Percentiles rank a stretch among this genome's conserved stretches.
These are phyloP conservation scores for Candida neerlandica DNA, from an alignment of 1,139 yeast species.

Conservation along the genomic window DNA sequence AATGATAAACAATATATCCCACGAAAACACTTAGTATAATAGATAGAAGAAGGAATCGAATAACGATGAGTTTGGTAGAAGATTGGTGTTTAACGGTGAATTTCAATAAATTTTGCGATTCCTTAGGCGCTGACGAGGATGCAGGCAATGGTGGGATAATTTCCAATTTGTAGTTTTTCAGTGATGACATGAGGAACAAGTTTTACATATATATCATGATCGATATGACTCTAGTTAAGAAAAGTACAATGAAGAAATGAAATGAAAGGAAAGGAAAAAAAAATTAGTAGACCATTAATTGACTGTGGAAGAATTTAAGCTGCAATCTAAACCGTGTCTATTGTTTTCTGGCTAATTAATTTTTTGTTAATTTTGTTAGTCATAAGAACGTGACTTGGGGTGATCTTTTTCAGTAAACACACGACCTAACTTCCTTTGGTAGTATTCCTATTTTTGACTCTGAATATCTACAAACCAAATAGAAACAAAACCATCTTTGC, in stretches of 20 bases:
- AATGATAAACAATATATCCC: conserved; percentile 3
- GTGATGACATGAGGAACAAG: conserved; percentile 28
- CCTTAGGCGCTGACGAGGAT: conserved; percentile 5
- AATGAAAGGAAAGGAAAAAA: not conserved
- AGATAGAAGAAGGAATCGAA: conserved; percentile 5
- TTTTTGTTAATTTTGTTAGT: not conserved
- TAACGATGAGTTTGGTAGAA: conserved; percentile 5
- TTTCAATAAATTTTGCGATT: conserved; percentile 17
- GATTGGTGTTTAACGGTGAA: conserved; percentile 17
- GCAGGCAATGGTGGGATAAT: conserved; percentile 25
- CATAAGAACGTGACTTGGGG: not conserved
- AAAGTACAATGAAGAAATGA: not conserved
- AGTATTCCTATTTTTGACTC: not conserved
- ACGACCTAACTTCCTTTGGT: conserved; percentile 1
- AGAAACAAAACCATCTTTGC: too few species aligned
- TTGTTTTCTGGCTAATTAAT: not conserved
- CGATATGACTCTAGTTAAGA: not conserved
- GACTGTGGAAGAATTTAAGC: too few species aligned
- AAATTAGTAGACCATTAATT: too few species aligned
- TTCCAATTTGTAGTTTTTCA: conserved; percentile 33
- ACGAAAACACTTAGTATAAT: conserved; percentile 2
- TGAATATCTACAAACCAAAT: not conserved
- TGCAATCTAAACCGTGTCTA: not conserved
- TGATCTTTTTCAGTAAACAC: not conserved
- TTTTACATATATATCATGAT: conserved; percentile 17